phyloP scores from a whole-genome alignment of 2,329 filamentous ascomycete genomes.

The Pseudopyricularia cyperi region DNA sequence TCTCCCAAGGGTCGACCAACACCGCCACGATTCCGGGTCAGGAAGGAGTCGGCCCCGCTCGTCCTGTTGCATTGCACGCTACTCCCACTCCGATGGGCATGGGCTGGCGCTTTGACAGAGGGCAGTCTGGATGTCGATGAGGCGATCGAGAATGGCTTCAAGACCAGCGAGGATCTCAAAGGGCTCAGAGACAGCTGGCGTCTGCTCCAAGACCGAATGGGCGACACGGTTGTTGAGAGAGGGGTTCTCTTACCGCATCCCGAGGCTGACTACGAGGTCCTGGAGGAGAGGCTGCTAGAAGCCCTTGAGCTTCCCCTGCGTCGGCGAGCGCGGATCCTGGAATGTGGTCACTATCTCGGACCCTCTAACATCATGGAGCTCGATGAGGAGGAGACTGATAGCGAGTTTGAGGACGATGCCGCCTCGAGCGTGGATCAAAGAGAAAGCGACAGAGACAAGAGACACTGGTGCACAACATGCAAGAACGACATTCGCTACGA shows the following conservation, averaged over 20 bases:
- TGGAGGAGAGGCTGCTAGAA: slow-evolving; percentile 67
- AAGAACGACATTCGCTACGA: slow-evolving; percentile 41
- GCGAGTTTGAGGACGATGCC: slow-evolving; percentile 24
- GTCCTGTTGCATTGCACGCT: slow-evolving; percentile 69
- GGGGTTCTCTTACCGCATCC: slow-evolving; percentile 68
- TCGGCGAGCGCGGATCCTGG: slow-evolving; percentile 54
- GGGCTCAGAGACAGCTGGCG: slow-evolving; percentile 50
- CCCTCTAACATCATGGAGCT: slow-evolving; percentile 34
- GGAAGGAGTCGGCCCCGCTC: slow-evolving; percentile 47
- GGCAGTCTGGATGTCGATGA: slow-evolving; percentile 9
- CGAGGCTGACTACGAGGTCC: slow-evolving; percentile 64
- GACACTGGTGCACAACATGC: slow-evolving; percentile 45
- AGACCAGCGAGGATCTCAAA: slow-evolving; percentile 33
- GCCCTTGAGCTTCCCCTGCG: slow-evolving; percentile 56
- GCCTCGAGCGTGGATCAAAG: background rate
- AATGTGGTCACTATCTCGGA: slow-evolving; percentile 65
- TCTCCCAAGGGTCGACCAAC: slow-evolving; percentile 41
- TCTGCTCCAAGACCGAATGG: slow-evolving; percentile 55
- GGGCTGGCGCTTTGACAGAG: slow-evolving; percentile 39
- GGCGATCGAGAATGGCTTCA: slow-evolving; percentile 11
- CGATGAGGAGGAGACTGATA: slow-evolving; percentile 31
- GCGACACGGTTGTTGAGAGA: slow-evolving; percentile 59
- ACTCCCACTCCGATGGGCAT: slow-evolving; percentile 55
- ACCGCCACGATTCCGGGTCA: slow-evolving; percentile 41
- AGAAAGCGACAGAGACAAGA: slow-evolving; percentile 13